Percentiles rank a stretch among this genome's conserved stretches.
phyloP scores from a whole-genome alignment of 2,329 filamentous ascomycete genomes.

The Trichoderma sp. region DNA sequence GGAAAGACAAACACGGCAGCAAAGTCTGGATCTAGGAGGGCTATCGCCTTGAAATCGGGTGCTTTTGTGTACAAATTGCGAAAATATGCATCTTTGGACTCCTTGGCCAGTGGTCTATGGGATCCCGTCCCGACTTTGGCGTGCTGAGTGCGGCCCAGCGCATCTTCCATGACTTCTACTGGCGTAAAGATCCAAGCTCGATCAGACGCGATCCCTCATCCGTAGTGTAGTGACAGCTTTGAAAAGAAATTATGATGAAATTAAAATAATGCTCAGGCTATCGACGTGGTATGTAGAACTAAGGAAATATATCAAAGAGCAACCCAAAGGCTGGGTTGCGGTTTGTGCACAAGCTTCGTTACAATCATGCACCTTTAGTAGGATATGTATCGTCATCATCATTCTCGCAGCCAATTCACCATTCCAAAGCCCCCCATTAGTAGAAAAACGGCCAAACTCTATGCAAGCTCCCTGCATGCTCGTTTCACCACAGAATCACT shows the following conservation, averaged over 20 bases:
- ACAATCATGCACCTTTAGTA: conserved; percentile 34
- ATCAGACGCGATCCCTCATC: not conserved
- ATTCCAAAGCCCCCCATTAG: not conserved
- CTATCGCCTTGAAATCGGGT: conserved; percentile 45
- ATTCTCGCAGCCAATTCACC: not conserved
- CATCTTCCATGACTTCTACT: not conserved
- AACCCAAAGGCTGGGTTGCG: not conserved
- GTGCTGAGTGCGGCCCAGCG: not conserved
- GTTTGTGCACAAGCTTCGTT: conserved; percentile 28
- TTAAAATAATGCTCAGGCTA: not conserved
- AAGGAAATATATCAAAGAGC: not conserved
- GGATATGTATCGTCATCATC: conserved; percentile 23
- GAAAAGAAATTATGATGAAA: not conserved
- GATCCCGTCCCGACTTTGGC: not conserved
- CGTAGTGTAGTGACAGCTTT: too few relatives aligned
- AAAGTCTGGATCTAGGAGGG: conserved; percentile 42
- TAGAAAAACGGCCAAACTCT: conserved; percentile 1
- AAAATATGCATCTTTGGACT: conserved; percentile 34
- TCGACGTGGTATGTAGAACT: not conserved
- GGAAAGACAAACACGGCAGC: conserved; percentile 39
- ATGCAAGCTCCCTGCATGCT: not conserved
- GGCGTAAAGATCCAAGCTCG: not conserved
- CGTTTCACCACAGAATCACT: conserved; percentile 43
- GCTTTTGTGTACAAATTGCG: conserved; percentile 41
- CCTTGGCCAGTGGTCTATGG: not conserved